Base-by-base conservation (phyloP, 768 basidiomycete genomes). In the Asterophora lycoperdoides region DNA sequence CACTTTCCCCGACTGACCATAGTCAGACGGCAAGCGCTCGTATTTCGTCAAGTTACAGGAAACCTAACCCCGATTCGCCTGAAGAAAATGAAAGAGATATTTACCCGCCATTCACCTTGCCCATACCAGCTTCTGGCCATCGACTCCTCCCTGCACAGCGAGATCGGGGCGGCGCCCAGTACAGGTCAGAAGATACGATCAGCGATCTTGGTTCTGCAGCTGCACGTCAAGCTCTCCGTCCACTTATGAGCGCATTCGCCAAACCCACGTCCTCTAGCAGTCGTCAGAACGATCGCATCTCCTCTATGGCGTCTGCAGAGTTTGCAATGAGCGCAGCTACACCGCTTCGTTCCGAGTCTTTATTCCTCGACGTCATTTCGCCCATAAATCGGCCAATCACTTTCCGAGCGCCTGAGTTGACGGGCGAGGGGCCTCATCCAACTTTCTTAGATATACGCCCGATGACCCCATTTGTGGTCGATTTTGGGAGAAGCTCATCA, bases 181-280 rank as follows among this genome's bases (percentile, higher is more conserved):
- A 57, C 29, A 56, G 56, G 17, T 56, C 53, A 23, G 60, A 61
- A 23, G 58, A 59, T 41, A 43, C 51, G 11, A 44, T 53, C 19
- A 58, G 60, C 28, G 39, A 44, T 28, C 40, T 62, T 5, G 59
- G 53, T n/a, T 37, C 50, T 15, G 49, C 58, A 26, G 48, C 55
- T n/a, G 57, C 61, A n/a, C 56, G 56, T 30, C 29, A 50, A 28
- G 60, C 60, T n/a, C 50, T 64, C 19, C 56, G 60, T 34, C 63
- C 63, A 10, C 56, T 61, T 26, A 64, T 50, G 4, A 57, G 51
- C 23, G 44, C 52, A 32, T 46, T 35, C 28, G 19, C 44, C 7
- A 41, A 41, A 5, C 28, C 41, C 7, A 18, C 23, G 20, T 23
- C 44, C 36, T 34, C 20, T 13, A 17, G n/a, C 20, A 36, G 45